A percentile compares a stretch with the other conserved stretches of the same genome.
phyloP scores from a whole-genome alignment of 2,329 filamentous ascomycete species.

The Fusarium pseudocircinatum region DNA sequence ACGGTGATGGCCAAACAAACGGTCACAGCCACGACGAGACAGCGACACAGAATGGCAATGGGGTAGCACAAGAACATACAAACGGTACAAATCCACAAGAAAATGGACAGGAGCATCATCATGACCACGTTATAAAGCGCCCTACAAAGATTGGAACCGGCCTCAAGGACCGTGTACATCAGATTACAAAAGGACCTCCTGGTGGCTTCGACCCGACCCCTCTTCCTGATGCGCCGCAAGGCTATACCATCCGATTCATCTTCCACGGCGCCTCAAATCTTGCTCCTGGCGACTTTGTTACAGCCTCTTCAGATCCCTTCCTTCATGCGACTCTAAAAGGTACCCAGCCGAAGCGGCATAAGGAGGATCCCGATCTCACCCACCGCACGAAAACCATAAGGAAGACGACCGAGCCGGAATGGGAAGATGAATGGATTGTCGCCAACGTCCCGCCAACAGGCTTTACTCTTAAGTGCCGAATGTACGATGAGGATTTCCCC shows the following conservation, averaged over 20 bases:
- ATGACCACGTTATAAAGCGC: slow-evolving; percentile 18
- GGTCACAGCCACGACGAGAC: slow-evolving; percentile 11
- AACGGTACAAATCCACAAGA: not conserved
- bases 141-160: slow-evolving; percentile 23
- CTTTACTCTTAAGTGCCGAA: slow-evolving; percentile 83
- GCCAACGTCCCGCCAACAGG: slow-evolving; percentile 85
- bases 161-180: slow-evolving; percentile 41
- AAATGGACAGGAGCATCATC: slow-evolving; percentile 6
- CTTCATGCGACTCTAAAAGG: slow-evolving; percentile 79
- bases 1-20: slow-evolving; percentile 17
- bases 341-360: slow-evolving; percentile 77
- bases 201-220: slow-evolving; percentile 86
- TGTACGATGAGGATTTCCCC: slow-evolving; percentile 90
- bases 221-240: slow-evolving; percentile 76
- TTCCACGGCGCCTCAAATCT: slow-evolving; percentile 85
- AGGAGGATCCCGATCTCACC: slow-evolving; percentile 81
- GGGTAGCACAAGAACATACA: slow-evolving; percentile 3
- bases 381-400: slow-evolving; percentile 82
- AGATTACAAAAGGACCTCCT: slow-evolving; percentile 59
- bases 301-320: slow-evolving; percentile 84
- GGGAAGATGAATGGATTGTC: slow-evolving; percentile 88
- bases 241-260: slow-evolving; percentile 86
- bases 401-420: slow-evolving; percentile 76
- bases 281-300: slow-evolving; percentile 81
- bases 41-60: slow-evolving; percentile 4